These are phyloP conservation scores for Exobasidium cylindrosporum DNA, from an alignment of 1,284 basidiomycete genomes.

Conservation along the genomic window DNA sequence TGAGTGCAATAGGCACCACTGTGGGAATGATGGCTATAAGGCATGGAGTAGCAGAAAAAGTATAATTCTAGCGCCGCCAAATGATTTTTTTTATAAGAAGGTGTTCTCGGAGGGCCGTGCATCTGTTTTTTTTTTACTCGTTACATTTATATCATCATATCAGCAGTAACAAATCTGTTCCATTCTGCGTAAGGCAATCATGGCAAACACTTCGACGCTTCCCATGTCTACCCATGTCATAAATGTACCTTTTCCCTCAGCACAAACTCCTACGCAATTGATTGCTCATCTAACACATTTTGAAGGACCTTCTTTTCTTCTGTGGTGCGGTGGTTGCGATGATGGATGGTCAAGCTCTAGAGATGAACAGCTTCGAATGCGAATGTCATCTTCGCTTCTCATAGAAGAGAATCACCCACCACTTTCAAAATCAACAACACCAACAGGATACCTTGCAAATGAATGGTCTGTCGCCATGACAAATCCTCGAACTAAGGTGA, in stretches of 20 bases:
- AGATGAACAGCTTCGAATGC: background rate
- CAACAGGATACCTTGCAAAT: background rate
- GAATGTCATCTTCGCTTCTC: conserved; percentile 1
- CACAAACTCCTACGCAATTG: background rate
- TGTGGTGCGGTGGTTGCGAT: background rate
- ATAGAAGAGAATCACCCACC: conserved; percentile 1
- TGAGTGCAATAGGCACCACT: conserved; percentile 96
- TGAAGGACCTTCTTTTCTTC: background rate
- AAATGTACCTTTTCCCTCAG: background rate
- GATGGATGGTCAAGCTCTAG: background rate
- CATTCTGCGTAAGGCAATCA: no score
- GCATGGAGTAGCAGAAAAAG: conserved; percentile 65
- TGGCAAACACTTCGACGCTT: background rate
- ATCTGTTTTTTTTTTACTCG: no score
- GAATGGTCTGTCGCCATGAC: conserved; percentile 3
- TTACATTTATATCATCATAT: no score
- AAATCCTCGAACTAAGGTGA: background rate
- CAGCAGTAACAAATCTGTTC: no score
- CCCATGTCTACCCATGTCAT: background rate
- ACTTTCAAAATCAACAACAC: background rate
- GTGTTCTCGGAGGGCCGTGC: no score
- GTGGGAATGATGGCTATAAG: conserved; percentile 78
- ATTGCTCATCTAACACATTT: background rate
- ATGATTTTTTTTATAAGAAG: no score
- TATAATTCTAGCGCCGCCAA: no score